These are phyloP conservation scores for Ophidiomyces ophidiicola DNA, from an alignment of 2,329 filamentous ascomycete species.

Conservation along the genomic window DNA sequence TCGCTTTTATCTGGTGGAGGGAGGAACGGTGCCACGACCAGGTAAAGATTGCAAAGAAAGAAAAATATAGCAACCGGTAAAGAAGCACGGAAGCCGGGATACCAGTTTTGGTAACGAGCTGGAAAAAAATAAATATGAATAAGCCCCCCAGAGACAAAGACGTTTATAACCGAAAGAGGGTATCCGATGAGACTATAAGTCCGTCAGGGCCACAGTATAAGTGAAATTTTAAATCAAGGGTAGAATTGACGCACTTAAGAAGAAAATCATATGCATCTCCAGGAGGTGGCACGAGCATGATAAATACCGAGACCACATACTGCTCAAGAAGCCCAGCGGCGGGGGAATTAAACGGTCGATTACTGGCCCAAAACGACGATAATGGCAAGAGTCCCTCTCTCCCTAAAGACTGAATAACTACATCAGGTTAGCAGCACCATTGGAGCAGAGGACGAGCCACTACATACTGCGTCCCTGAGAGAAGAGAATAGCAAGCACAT, in stretches of 20 bases:
- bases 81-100: constrained; percentile 39
- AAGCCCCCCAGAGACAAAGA: constrained; percentile 40
- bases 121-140: constrained; percentile 36
- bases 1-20: constrained; percentile 36
- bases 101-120: constrained; percentile 35
- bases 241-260: constrained; percentile 26
- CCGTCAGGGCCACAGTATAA: neutral
- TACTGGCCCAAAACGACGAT: constrained; percentile 55
- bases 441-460: constrained; percentile 2
- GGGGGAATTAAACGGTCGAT: constrained; percentile 54
- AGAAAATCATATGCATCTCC: constrained; percentile 57
- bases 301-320: constrained; percentile 52
- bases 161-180: constrained; percentile 38
- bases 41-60: constrained; percentile 42
- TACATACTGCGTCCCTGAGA: constrained; percentile 31
- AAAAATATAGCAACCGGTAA: constrained; percentile 42
- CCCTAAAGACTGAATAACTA: constrained; percentile 46
- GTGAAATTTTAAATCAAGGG: neutral
- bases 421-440: neutral
- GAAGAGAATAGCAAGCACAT: constrained; percentile 47
- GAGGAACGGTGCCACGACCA: constrained; percentile 42
- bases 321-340: constrained; percentile 49
- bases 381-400: constrained; percentile 58
- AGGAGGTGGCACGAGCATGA: constrained; percentile 54
- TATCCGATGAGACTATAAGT: constrained; percentile 23